Conservation (phyloP, 202 grass and related monocot species). For the Zoysia matrella region DNA sequence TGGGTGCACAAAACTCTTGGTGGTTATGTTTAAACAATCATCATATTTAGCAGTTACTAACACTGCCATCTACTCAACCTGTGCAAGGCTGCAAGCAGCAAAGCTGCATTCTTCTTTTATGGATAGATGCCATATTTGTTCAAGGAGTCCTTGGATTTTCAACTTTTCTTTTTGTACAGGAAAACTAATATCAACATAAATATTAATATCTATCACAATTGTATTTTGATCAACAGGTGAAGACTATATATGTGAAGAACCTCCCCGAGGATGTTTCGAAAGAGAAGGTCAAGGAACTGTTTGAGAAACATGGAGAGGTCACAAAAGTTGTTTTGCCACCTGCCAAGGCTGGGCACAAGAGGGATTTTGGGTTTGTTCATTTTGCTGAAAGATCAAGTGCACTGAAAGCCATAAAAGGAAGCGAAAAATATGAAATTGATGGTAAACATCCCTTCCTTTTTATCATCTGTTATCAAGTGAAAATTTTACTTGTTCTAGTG, state of each 20-base stretch:
- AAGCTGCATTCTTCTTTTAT: background rate
- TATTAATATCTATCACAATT: background rate
- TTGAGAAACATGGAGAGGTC: conserved; percentile 85
- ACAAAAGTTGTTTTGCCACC: conserved; percentile 87
- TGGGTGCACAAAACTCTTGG: background rate
- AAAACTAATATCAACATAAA: background rate
- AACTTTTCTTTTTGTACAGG: background rate
- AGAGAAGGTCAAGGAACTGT: conserved; percentile 88
- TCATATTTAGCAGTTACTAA: background rate
- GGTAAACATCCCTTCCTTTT: conserved; percentile 52
- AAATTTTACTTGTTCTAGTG: background rate
- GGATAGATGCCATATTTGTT: background rate
- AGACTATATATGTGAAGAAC: conserved; percentile 97
- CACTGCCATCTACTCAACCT: background rate
- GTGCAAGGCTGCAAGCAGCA: background rate
- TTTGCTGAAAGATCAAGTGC: conserved; percentile 94
- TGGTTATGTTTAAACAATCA: background rate
- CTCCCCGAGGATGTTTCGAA: conserved; percentile 83
- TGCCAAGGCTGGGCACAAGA: conserved; percentile 87
- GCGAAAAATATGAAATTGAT: conserved; percentile 89
- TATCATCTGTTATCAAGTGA: background rate
- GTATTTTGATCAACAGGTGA: conserved; percentile 58
- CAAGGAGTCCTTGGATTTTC: background rate
- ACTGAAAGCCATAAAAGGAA: conserved; percentile 83
- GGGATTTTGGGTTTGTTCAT: conserved; percentile 97